phyloP scores from a whole-genome alignment of 306 rosid species.

The Medicago lupulina region DNA sequence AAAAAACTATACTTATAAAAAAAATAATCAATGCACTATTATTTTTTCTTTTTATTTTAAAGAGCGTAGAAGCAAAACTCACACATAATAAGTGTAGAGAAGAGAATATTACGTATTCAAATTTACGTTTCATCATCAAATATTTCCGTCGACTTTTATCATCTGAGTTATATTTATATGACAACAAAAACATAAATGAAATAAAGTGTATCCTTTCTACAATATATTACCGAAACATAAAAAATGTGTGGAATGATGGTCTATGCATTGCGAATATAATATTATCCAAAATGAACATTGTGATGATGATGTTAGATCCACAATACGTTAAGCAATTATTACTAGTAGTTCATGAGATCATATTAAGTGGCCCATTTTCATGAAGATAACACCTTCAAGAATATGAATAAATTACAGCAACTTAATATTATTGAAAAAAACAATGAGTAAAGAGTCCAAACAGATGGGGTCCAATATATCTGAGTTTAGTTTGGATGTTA shows the following conservation, averaged over 20 bases:
- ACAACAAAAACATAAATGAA: neutral
- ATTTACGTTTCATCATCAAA: too few species aligned
- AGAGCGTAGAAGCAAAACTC: too few species aligned
- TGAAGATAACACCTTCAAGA: slow-evolving; percentile 1
- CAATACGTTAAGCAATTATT: slow-evolving; percentile 33
- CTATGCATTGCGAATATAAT: neutral
- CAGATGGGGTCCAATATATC: slow-evolving; percentile 57
- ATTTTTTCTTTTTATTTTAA: too few species aligned
- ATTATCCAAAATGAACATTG: slow-evolving; percentile 31
- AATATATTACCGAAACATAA: slow-evolving; percentile 19
- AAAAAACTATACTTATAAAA: too few species aligned
- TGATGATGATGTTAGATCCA: slow-evolving; percentile 45
- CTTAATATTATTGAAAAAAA: slow-evolving; percentile 10
- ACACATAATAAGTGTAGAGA: too few species aligned
- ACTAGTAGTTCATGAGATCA: neutral
- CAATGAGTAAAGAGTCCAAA: slow-evolving; percentile 41
- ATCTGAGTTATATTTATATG: neutral
- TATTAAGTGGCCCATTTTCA: slow-evolving; percentile 16
- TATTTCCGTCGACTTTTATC: neutral
- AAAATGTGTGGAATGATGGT: neutral
- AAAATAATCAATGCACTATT: too few species aligned
- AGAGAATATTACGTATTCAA: too few species aligned
- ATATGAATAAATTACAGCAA: slow-evolving; percentile 2
- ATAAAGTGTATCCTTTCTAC: neutral
- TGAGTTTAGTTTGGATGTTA: slow-evolving; percentile 45